Evolutionary conservation across 2,329 filamentous ascomycete genomes (phyloP), one percentile per base, ranked within the genome.

Genomic region (Fusarium sp.): DNA sequence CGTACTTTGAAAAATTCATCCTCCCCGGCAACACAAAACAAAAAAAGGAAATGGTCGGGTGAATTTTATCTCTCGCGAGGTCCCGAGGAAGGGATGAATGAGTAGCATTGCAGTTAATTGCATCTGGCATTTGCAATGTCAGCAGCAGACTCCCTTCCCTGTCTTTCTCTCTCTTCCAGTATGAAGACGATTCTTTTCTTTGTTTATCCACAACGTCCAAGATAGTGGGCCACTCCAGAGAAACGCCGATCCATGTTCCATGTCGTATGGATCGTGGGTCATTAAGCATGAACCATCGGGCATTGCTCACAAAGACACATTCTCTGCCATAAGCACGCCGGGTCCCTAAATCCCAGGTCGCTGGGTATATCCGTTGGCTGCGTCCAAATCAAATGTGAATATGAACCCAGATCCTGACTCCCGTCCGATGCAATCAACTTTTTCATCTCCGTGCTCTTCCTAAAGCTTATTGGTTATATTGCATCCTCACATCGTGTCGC

Each of bases 341-440:
- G 65, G 61, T 56, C 71, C 61, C 50, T 67, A 61, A 68, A 35
- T 54, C 70, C 70, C 60, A 68, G 69, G 61, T 73, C 65, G 64
- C 65, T 71, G 66, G 65, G 66, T 71, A 76, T 75, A 63, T 66
- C 72, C 71, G 48, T 73, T 65, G 68, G 71, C 63, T 65, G 69
- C 73, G 54, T 72, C 67, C 66, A 70, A 72, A 71, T 70, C 71
- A 75, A 75, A 68, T 71, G 61, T 61, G 66, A 73, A 75, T 74
- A 70, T 74, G 74, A 79, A 77, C 77, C 68, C 76, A 81, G 77
- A 82, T 79, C 77, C 79, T 78, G 79, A 82, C 81, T 82, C 82
- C 78, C 79, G 67, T 80, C 79, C 80, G 73, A 82, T 83, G 82
- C 82, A 81, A 75, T 78, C 75, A 78, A 78, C 71, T 47, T 72